These are phyloP conservation scores for Alternaria angustiovoidea DNA, from an alignment of 2,329 filamentous ascomycete genomes.

Conservation along the genomic window DNA sequence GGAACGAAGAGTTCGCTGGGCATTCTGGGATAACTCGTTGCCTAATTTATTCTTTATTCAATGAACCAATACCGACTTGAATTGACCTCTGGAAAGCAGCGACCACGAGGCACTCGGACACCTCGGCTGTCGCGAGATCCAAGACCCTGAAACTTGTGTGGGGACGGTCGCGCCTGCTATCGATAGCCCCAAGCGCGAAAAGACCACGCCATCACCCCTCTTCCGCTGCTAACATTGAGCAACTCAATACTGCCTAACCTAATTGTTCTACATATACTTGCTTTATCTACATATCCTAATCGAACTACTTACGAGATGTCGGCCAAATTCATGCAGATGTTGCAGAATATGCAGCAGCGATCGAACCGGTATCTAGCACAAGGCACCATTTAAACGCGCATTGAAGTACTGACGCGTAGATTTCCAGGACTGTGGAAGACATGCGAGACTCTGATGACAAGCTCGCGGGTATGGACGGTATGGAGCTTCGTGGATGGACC, in stretches of 20 bases:
- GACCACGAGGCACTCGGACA: not conserved
- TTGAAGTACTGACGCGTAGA: not conserved
- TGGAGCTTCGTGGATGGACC: conserved; percentile 26
- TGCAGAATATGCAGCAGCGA: conserved; percentile 23
- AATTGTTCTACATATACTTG: not conserved
- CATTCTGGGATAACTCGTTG: not conserved
- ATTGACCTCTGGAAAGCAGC: not conserved
- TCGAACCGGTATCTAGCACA: conserved; percentile 3
- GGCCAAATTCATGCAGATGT: conserved; percentile 22
- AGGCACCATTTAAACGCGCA: not conserved
- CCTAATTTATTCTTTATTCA: not conserved
- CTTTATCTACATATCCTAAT: not conserved
- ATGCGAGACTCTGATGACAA: conserved; percentile 18
- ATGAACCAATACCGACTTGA: not conserved
- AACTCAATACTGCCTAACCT: not conserved
- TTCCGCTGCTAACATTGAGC: not conserved
- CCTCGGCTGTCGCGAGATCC: not conserved
- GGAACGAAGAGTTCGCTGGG: not conserved
- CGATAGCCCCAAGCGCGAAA: conserved; percentile 2
- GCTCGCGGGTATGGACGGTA: conserved; percentile 22
- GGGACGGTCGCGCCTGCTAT: conserved; percentile 4
- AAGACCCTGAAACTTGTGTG: not conserved
- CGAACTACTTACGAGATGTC: conserved; percentile 17
- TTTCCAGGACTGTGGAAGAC: conserved; percentile 15
- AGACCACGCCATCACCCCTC: conserved; percentile 5